Evolutionary conservation across 2,329 filamentous ascomycete species (phyloP).

Genomic region (Colletotrichum gloeosporioides): DNA sequence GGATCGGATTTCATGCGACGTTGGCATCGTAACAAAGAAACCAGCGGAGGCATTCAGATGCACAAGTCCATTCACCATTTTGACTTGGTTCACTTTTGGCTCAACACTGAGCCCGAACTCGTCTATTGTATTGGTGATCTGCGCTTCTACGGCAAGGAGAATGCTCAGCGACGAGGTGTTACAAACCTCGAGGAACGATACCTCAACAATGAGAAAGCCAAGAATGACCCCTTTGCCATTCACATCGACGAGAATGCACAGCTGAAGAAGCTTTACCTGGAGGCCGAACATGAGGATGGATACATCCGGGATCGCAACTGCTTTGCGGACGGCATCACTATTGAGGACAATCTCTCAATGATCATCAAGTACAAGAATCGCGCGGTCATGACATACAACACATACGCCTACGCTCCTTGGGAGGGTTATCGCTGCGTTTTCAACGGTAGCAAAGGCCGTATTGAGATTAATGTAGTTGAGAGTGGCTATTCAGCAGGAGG

Average conservation of each 20-base stretch:
- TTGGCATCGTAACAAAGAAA: constrained; percentile 67
- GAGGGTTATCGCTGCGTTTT: constrained; percentile 47
- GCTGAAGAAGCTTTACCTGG: constrained; percentile 48
- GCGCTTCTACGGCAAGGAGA: constrained; percentile 66
- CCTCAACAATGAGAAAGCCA: constrained; percentile 44
- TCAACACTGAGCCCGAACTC: constrained; percentile 57
- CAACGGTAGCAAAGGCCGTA: constrained; percentile 47
- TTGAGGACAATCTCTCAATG: constrained; percentile 54
- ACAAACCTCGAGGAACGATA: constrained; percentile 43
- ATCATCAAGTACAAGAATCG: constrained; percentile 48
- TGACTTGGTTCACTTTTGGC: constrained; percentile 69
- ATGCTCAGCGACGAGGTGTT: constrained; percentile 58
- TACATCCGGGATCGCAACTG: constrained; percentile 54
- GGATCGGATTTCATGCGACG: constrained; percentile 68
- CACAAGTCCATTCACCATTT: constrained; percentile 71
- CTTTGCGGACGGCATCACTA: constrained; percentile 54
- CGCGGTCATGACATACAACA: constrained; percentile 49
- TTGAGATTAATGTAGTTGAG: constrained; percentile 54
- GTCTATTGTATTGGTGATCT: constrained; percentile 65
- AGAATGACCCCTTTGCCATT: constrained; percentile 50
- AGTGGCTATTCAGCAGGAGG: constrained; percentile 49
- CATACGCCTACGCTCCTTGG: constrained; percentile 52
- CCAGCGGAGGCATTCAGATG: constrained; percentile 63
- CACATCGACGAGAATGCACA: constrained; percentile 45
- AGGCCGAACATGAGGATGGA: constrained; percentile 53